Evolutionary conservation across 768 basidiomycete genomes (phyloP), one percentile per base, ranked within the genome.

Genomic region (Gelatoporia subvermispora): DNA sequence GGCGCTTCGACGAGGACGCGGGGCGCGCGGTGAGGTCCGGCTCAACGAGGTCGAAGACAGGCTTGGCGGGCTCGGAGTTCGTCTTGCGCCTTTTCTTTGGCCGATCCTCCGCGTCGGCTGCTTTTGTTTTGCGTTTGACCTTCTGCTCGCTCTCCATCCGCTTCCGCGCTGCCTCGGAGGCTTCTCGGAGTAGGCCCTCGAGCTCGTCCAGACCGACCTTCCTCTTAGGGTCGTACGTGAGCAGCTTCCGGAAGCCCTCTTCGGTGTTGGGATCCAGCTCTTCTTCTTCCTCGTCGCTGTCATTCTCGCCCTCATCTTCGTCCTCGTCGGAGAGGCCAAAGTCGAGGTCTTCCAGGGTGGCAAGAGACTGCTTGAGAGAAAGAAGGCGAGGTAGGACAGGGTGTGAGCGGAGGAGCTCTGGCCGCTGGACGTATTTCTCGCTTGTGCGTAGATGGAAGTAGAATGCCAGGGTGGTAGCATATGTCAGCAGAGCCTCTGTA

Each of bases 401-500:
- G 61, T 84, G 85, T 15, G 72, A 67, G 60, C 77, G 80, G 47
- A 91, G 75, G 35, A 78, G 75, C 50, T 79, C 75, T 9, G 79
- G 85, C 31, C 73, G 76, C 47, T 74, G 72, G 7, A 77, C 72
- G 61, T 83, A 82, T 66, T 85, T 79, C 51, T 78, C 72, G 35
- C 76, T 77, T 20, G 87, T 73, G 16, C 88, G 81, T n/a, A 98
- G 74, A 64, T 93, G 82, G 35, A 98, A 71, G 69, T 95, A 97
- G 70, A 93, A 97, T 1, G 93, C 88, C 39, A 98, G 82, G 2
- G 83, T 85, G 1, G 93, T 89, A 17, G 89, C 77, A 61, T 98
- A 98, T 8, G 93, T 91, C 34, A 96, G 70, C 2, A 95, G 73
- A 1, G 93, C 79, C 74, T 98, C 94, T 97, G 65, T 45, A 16